Conservation (phyloP, 2,329 filamentous ascomycete genomes). For the Apiospora kogelbergensis region DNA sequence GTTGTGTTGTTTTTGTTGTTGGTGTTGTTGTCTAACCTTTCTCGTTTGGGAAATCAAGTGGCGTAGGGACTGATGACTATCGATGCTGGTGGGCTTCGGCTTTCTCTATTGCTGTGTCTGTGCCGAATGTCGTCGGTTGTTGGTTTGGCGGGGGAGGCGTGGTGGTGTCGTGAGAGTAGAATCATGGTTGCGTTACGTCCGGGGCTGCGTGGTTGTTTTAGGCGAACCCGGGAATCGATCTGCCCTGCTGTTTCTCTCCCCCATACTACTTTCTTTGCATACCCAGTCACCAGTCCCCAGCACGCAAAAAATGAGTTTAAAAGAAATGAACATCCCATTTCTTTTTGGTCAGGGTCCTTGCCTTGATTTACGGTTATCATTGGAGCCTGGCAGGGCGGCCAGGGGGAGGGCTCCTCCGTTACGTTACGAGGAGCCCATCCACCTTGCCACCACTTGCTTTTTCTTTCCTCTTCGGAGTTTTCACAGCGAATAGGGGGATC, state of each 20-base stretch:
- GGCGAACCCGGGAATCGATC: neutral
- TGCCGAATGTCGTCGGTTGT: neutral
- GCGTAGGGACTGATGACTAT: neutral
- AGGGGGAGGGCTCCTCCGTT: neutral
- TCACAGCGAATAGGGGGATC: neutral
- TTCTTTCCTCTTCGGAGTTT: neutral
- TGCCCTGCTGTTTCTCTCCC: neutral
- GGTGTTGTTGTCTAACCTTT: neutral
- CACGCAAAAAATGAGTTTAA: neutral
- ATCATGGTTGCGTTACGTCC: neutral
- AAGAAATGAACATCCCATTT: constrained; percentile 6
- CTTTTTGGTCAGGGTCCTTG: neutral
- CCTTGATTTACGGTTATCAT: neutral
- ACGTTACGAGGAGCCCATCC: neutral
- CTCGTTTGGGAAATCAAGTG: neutral
- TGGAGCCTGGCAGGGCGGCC: neutral
- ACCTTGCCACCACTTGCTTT: neutral
- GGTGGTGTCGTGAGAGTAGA: neutral
- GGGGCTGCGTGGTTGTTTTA: neutral
- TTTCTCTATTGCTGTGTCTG: neutral
- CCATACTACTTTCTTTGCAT: neutral
- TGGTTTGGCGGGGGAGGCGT: neutral
- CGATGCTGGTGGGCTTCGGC: neutral
- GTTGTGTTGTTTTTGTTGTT: neutral
- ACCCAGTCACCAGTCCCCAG: neutral